Evolutionary conservation across 768 basidiomycete species (phyloP).

Genomic region (Clathrus columnatus): DNA sequence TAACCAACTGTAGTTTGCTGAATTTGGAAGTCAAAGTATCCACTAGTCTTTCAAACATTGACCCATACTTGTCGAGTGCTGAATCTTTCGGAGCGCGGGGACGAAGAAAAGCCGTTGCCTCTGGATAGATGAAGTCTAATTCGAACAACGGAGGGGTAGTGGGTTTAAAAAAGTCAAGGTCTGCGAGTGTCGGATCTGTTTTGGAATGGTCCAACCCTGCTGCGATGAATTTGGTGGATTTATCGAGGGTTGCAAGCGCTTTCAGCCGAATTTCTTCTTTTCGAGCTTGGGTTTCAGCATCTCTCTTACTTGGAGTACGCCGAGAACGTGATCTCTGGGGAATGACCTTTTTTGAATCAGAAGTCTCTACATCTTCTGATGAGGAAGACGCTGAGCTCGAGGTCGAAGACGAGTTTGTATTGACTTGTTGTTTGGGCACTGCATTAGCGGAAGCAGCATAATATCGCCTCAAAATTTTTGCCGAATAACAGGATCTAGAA

Average conservation of each 20-base stretch:
- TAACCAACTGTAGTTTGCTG: background rate
- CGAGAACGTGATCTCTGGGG: background rate
- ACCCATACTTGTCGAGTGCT: background rate
- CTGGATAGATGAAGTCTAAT: slow-evolving; percentile 5
- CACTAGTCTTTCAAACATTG: slow-evolving; percentile 1
- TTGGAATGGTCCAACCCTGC: background rate
- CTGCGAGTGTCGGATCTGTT: slow-evolving; percentile 6
- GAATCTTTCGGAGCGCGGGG: background rate
- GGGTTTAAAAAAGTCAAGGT: slow-evolving; percentile 9
- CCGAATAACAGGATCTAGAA: background rate
- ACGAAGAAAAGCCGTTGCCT: background rate
- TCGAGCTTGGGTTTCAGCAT: background rate
- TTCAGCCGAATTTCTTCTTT: slow-evolving; percentile 5
- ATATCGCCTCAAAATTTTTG: background rate
- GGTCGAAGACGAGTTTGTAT: background rate
- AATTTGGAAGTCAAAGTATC: slow-evolving; percentile 2
- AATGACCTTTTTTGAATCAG: background rate
- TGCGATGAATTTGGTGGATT: slow-evolving; percentile 5
- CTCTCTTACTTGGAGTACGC: background rate
- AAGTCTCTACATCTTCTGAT: background rate
- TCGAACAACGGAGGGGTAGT: background rate
- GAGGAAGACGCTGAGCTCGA: background rate
- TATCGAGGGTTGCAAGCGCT: slow-evolving; percentile 5
- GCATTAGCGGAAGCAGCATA: background rate
- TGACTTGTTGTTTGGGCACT: background rate